Base-by-base conservation (phyloP, 352 stramenopile genomes). In the Phytophthora gonapodyides region DNA sequence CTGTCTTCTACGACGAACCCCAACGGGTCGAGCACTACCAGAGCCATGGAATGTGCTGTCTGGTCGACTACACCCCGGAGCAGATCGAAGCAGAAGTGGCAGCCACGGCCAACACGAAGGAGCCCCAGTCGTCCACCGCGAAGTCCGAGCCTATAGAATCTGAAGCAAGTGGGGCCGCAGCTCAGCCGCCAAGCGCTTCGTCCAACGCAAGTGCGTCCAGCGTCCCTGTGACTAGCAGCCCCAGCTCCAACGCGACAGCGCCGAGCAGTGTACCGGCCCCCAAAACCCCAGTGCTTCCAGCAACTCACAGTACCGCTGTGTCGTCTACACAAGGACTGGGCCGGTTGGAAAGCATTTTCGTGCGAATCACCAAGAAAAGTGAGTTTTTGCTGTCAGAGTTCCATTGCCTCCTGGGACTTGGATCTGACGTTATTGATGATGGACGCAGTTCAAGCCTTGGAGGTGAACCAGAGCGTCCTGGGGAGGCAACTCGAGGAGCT, bases 361-460 rank as follows among this genome's bases (percentile, higher is more conserved):
- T 94, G 19, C 82, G 82, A 46, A 89, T 94, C 46, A 91, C 82
- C 7, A 94, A 91, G 62, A 94, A 94, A 45, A 89, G 84, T 94
- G 33, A 46, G 57, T 21, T 19, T 21, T 19, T 3, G 13, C 8
- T n/a, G n/a, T 42, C 17, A 33, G 57, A 46, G 11, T n/a, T 5
- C 17, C 19, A 21, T 16, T 51, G 12, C 12, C 15, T 49, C 15
- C 17, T 42, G 5, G 6, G 24, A 27, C 24, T 27, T 27, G 24
- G 24, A 27, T 27, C 24, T 47, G 8, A 41, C 10, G 46, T 5
- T 16, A 19, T 16, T 57, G 11, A 64, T 34, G 11, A 8, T 43
- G 8, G 6, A 7, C 50, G 17, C 35, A 93, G 84, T 93, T 30
- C 84, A 93, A 77, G 67, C 73, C 21, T 68, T 93, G 4, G 84